Evolutionary conservation across 2,329 filamentous ascomycete species (phyloP), one percentile per base, ranked within the genome.

Genomic region (Colletotrichum shisoi): DNA sequence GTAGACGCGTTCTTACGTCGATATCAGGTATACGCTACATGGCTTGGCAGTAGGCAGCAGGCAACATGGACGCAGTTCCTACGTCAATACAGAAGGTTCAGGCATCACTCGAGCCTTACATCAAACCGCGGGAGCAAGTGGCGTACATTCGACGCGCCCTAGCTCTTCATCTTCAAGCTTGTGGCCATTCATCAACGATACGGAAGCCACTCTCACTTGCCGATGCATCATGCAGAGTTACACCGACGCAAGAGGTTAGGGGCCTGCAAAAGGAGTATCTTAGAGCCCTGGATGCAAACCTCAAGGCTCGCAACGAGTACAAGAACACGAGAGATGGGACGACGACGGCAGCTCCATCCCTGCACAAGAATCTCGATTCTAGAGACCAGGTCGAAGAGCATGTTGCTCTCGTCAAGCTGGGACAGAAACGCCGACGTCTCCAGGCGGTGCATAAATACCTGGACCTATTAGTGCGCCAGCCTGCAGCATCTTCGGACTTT

Each of bases 71-170:
- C 15, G 70, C 74, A 69, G 61, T 78, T 37, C 65, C 77, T 21
- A 78, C 82, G 17, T 72, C 74, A 13, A 63, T 81, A 15, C 72
- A 78, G 54, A 75, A 75, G 40, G 74, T 84, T 40, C 79, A 82
- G 62, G 75, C 77, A 46, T 77, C 75, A 19, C 79, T 90, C 24
- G 77, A 80, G 40, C 82, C 84, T 4, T 87, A 82, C 68, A 79
- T 89, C 63, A 85, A 84, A 58, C 81, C 84, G 34, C 82, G 86
- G 31, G 85, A 88, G 64, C 85, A 89, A 70, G 80, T 83, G 56
- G 79, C 82, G 42, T 83, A 84, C 53, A 84, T 89, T 63, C 81
- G 85, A 69, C 84, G 83, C 57, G 77, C 87, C 37, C 73, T 88
- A 52, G 81, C 84, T 48, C 79, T 84, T 21, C 82, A 88, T 70